Evolutionary conservation across 768 basidiomycete species (phyloP), one percentile per base, ranked within the genome.

Genomic region (Leccinum pellstonianum): DNA sequence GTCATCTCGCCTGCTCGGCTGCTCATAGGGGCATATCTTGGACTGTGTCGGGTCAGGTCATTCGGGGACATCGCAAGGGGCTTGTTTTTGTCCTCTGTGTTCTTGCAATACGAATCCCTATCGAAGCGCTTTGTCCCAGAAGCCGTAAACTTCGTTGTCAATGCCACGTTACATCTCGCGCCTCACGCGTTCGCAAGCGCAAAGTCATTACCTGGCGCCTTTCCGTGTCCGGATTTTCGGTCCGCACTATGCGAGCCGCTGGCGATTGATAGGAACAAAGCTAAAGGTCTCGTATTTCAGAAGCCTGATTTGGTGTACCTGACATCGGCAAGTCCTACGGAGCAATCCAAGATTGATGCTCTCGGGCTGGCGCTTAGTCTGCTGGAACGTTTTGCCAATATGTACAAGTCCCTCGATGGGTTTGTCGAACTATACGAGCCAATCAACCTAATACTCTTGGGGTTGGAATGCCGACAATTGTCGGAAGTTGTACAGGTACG

Each of bases 121-220:
- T 95, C 94, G 3, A 93, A 92, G 67, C 86, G 95, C 19, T 76
- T 95, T 27, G 84, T 95, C 4, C 97, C 97, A 0, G 97, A 99
- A 73, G 90, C 84, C 7, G 69, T 93, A 57, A 95, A 90, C 71
- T 97, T 98, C 73, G 67, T 91, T 47, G 73, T 86, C 37, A 88
- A 88, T 62, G 70, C 85, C 12, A 72, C 93, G 41, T 77, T 93
- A 33, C 84, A 91, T 68, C 80, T 98, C 14, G 83, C 86, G 2
- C 93, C 93, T 0, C 83, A 86, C 62, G 64, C 65, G 33, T 87
- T 83, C 64, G 69, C 75, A 33, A 74, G 77, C 62, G 66, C 70
- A 3, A 65, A 64, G 5, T 75, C 81, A 2, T 64, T 93, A 43
- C 92, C 91, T 11, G 90, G 90, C 1, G 74, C 73, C 3, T 91